Percentiles rank a stretch among this genome's conserved stretches.
phyloP scores from a whole-genome alignment of 306 rosid genomes.

The Ammopiptanthus mongolicus region DNA sequence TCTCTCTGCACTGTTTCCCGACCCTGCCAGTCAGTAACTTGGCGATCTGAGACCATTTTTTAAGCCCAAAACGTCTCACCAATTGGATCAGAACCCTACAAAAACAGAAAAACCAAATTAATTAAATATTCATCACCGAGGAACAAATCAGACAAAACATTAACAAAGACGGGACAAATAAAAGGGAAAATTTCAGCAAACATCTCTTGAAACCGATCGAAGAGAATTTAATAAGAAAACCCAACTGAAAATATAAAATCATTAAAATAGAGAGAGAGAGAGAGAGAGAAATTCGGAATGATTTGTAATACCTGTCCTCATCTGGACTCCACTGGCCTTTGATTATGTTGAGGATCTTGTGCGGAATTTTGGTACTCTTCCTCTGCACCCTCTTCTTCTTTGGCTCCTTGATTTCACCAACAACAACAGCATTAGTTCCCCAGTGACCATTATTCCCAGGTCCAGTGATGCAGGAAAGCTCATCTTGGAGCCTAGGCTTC shows the following conservation, averaged over 20 bases:
- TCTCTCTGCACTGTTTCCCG: conserved; percentile 87
- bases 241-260: neutral
- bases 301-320: conserved; percentile 49
- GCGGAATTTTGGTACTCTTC: neutral
- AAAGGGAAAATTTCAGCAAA: neutral
- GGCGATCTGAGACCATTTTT: conserved; percentile 70
- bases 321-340: conserved; percentile 68
- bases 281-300: neutral
- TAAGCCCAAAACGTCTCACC: conserved; percentile 42
- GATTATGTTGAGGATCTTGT: conserved; percentile 11
- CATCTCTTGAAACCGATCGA: neutral
- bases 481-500: neutral
- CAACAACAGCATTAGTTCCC: neutral
- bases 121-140: neutral
- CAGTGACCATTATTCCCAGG: neutral
- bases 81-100: conserved; percentile 44
- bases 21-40: conserved; percentile 48
- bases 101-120: neutral
- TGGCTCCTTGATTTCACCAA: too few species aligned
- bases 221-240: neutral
- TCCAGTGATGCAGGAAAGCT: neutral
- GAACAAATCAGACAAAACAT: neutral
- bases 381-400: neutral
- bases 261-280: neutral
- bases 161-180: neutral